Conservation (phyloP, 164 flowering plant genomes). For the Aristolochia contorta region DNA sequence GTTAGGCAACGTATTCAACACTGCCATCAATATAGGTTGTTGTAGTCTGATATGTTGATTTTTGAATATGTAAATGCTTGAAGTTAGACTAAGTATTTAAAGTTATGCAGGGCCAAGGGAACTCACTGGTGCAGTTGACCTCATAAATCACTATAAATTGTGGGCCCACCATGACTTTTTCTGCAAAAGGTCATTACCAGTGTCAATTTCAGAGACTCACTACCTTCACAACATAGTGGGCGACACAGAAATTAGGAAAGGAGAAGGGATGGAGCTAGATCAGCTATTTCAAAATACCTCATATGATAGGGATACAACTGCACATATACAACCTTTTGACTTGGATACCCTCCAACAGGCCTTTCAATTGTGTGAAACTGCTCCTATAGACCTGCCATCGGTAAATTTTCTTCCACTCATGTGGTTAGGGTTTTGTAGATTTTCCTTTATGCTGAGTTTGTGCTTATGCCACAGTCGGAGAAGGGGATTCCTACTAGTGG, state of each 20-base stretch:
- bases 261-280: conserved; percentile 85
- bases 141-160: conserved; percentile 66
- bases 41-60: neutral
- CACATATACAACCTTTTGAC: conserved; percentile 68
- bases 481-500: conserved; percentile 58
- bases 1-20: too few species aligned
- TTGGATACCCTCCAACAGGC: conserved; percentile 59
- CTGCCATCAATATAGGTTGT: neutral
- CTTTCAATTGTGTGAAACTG: conserved; percentile 58
- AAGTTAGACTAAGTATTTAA: neutral
- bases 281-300: conserved; percentile 60
- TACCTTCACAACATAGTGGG: conserved; percentile 87
- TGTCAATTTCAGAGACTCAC: conserved; percentile 70
- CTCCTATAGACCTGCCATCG: conserved; percentile 50
- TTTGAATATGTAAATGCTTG: neutral
- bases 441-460: neutral
- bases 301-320: conserved; percentile 30
- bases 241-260: conserved; percentile 81
- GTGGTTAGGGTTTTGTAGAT: neutral
- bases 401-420: conserved; percentile 31
- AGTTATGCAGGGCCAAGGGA: conserved; percentile 59
- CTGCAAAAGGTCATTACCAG: conserved; percentile 72
- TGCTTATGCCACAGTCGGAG: conserved; percentile 34
- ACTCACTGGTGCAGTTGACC: conserved; percentile 82
- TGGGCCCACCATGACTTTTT: conserved; percentile 66